Evolutionary conservation across 176 grass and related monocot species (phyloP), one percentile per base, ranked within the genome.

Genomic region (Cymbopogon citratus): DNA sequence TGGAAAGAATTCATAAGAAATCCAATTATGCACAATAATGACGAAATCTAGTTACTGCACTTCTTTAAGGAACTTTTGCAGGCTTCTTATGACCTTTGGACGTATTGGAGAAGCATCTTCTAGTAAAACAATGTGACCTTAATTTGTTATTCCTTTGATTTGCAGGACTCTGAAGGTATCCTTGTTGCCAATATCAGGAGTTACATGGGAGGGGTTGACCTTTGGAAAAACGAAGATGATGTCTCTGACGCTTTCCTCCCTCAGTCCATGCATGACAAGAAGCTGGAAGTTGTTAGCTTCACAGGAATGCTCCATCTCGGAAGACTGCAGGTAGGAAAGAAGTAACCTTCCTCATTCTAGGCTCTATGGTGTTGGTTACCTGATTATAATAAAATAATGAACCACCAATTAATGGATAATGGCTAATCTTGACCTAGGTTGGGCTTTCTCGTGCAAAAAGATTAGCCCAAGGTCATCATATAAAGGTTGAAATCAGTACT

Each of bases 121-220:
- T 63, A 71, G 28, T 80, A 51, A 63, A 40, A 49, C 12, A 21
- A 13, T 24, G 3, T 70, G 31, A 9, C 25, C 28, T 82, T 23
- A 35, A 25, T 24, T 26, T 77, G n/a, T 65, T 29, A n/a, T 69
- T 66, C 66, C 10, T 25, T 73, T 72, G 18, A 25, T 57, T 67
- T 83, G 43, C 73, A 97, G 94, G 94, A 97, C 41, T 83, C 87
- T 5, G 89, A 97, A 91, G 94, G 94, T 56, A 81, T 97, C 49
- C 86, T 97, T 89, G 89, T 97, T 9, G 91, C 91, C 38, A 97
- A 97, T 48, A 97, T 97, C 48, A 82, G 89, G 71, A 97, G 94
- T 60, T 97, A 97, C 81, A 97, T 97, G 94, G 94, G 94, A 93
- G 94, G 94, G n/a, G 94, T 93, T 81, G 94, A 93, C 79, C 74